Percentiles rank a stretch among this genome's conserved stretches.
phyloP scores from a whole-genome alignment of 2,329 filamentous ascomycete species.

The Botrytis pseudocinerea region DNA sequence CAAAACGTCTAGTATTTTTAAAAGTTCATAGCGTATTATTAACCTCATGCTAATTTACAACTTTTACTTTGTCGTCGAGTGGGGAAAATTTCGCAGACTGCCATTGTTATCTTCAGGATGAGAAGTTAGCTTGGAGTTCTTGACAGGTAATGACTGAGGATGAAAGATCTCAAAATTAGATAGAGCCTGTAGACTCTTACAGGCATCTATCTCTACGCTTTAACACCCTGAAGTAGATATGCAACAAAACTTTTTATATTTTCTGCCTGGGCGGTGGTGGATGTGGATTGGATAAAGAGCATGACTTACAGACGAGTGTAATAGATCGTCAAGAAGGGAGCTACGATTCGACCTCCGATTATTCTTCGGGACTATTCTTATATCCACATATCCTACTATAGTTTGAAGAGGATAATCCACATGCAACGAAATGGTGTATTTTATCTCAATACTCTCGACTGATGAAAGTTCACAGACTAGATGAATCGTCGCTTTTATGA shows the following conservation, averaged over 20 bases:
- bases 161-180: background rate
- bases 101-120: background rate
- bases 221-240: background rate
- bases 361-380: background rate
- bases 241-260: background rate
- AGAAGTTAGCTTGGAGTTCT: background rate
- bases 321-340: background rate
- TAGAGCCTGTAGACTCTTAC: no score
- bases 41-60: background rate
- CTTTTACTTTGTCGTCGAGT: background rate
- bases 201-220: background rate
- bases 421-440: background rate
- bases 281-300: background rate
- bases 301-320: background rate
- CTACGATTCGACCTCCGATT: background rate
- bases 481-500: no score
- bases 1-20: background rate
- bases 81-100: no score
- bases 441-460: background rate
- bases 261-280: background rate
- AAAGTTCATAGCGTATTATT: background rate
- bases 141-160: background rate
- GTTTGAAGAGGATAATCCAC: rapidly evolving
- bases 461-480: background rate
- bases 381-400: background rate